Evolutionary conservation across 139 green algal genomes (phyloP), one percentile per base, ranked within the genome.

Genomic region (Coelastrella sp.): DNA sequence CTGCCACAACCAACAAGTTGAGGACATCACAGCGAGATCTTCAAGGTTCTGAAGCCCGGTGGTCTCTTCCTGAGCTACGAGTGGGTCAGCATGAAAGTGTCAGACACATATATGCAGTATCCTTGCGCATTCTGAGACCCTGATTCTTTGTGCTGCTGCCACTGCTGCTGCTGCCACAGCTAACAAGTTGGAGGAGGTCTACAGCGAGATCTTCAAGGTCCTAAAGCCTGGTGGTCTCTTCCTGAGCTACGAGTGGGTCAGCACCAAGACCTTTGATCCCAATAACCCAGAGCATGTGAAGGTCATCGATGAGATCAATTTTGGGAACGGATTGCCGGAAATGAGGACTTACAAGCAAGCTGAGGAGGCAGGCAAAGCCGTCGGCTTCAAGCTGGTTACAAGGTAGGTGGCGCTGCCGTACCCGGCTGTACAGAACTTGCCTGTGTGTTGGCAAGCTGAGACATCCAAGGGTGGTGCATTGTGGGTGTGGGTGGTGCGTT

Each of bases 241-340:
- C 90, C 94, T 96, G 73, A 96, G 94, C 56, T 99, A 99, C 91
- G 98, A 99, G 92, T 99, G 98, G 98, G 97, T 99, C 19, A 96
- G 95, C 54, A 99, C 98, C 14, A 83, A 94, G 20, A 79, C 92
- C 66, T 99, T 95, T 91, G 96, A 99, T 92, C 7, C 92, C 4
- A 93, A 87, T 64, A 99, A 99, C 94, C 56, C 85, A 3, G 90
- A 95, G 60, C 98, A 99, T 90, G 97, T 99, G 19, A 87, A 92
- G 5, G 97, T 98, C 93, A 98, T 99, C 4, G 98, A 99, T 79
- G 96, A 98, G 77, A 99, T 99, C 95, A 98, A 98, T 93, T 98
- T 97, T 89, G 98, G 98, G 88, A 99, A 99, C 89, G 98, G 97
- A 8, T 95, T 99, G 86, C 98, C 98, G 22, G 96, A 99, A 79